Evolutionary conservation across 108 stramenopile genomes (phyloP), one percentile per base, ranked within the genome.

Genomic region (Cyclostephanos tholiformis): DNA sequence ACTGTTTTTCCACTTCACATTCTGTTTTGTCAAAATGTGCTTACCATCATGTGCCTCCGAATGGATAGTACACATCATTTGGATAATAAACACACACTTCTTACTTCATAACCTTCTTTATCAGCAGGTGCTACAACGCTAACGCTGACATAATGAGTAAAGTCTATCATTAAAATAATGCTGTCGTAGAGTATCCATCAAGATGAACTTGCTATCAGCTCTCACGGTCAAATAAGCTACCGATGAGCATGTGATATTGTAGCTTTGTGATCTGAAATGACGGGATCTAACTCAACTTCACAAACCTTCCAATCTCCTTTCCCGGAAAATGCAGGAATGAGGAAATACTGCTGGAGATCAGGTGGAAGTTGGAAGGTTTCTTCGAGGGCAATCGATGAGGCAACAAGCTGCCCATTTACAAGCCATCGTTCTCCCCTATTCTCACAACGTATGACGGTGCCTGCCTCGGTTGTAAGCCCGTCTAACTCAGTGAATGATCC

Each of bases 401-500:
- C 78, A 12, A 83, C 67, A 38, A 83, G 61, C 44, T 78, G 67
- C 6, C 82, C 82, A 66, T 79, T 75, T 14, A 83, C 77, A 11
- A 75, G 50, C 73, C 73, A 83, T 70, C 56, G 39, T 48, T 72
- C 81, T 4, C 82, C 78, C 43, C 79, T 79, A 30, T 79, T 69
- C 27, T 79, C 74, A 48, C 72, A 74, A 8, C 78, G 66, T 23
- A 83, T 79, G 8, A 83, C 73, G 4, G 78, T 74, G 17, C 82
- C 77, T 19, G 56, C 74, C 36, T 68, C 77, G 25, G 53, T 74
- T 23, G 67, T 25, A 23, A 83, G 36, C 4, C 74, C 82, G 20
- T 83, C 82, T 58, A 83, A 75, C 60, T 75, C 75, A 43, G 81
- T 82, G 36, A 82, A 82, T 29, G 70, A 67, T 32, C 81, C 81